Base-by-base conservation (phyloP, 106 monocot genomes). In the Apostasia ramifera region DNA sequence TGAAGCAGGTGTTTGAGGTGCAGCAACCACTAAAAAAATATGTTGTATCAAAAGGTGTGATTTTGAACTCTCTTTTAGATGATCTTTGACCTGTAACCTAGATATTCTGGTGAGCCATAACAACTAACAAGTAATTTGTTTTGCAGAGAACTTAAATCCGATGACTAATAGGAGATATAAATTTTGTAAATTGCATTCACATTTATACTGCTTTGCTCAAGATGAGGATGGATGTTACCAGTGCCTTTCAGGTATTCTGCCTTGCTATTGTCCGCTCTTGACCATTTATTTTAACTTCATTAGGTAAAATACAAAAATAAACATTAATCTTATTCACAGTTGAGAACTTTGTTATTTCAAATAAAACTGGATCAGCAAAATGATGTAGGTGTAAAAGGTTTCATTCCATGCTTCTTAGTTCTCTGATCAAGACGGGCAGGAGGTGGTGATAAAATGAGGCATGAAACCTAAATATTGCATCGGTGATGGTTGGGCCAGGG, bases 1-100 rank as follows among this genome's bases (percentile, higher is more conserved):
- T 95, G 60, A 95, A 89, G 68, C 76, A 91, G 42, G 55, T 69
- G 4, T 83, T 95, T 89, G 74, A 86, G 14, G 45, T 57, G 13
- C 86, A 74, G 59, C 63, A 61, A 8, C 51, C 67, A 55, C 70
- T 76, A 61, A 74, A 47, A 58, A 39, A 63, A 45, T 50, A 59
- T 8, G 81, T 63, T 59, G 2, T 66, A 56, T 61, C 70, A 15
- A 82, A 77, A 82, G 86, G 86, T 86, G 10, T 61, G 39, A 60
- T 60, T 10, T 44, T 63, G 14, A 48, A 6, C 53, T 53, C 52
- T 59, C 67, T 72, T 1, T 63, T 59, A 4, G 62, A 62, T 40
- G 48, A 11, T 2, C 12, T 8, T 64, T 64, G 5, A 46, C 12
- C 4, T 47, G 8, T 15, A n/a, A 48, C 2, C 7, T 14, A 14